Evolutionary conservation across 2,329 filamentous ascomycete genomes (phyloP).

Genomic region (Cadophora sp.): DNA sequence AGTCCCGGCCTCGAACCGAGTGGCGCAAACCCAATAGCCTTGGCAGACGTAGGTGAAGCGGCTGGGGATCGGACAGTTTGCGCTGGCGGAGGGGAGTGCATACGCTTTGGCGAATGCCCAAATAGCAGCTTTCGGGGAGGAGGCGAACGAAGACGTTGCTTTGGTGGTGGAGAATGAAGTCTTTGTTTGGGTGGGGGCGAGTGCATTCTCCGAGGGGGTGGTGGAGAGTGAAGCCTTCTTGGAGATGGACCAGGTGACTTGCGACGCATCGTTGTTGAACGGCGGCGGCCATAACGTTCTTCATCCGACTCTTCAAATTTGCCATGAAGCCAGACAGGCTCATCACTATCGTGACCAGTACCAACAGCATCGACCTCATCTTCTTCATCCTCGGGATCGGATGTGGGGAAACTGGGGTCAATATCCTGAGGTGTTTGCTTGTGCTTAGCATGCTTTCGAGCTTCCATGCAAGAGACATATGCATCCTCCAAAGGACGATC

Average conservation of each 20-base stretch:
- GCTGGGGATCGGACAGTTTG: constrained; percentile 57
- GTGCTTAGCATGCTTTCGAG: constrained; percentile 81
- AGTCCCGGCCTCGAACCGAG: constrained; percentile 68
- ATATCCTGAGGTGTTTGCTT: constrained; percentile 92
- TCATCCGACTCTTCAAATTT: constrained; percentile 73
- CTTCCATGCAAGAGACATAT: constrained; percentile 84
- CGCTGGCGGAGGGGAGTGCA: constrained; percentile 73
- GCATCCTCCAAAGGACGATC: constrained; percentile 93
- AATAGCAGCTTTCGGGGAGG: constrained; percentile 51
- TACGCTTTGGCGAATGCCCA: constrained; percentile 39
- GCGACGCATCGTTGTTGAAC: constrained; percentile 54
- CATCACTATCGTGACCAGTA: constrained; percentile 68
- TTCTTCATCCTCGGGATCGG: constrained; percentile 86
- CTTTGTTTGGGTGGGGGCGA: constrained; percentile 45
- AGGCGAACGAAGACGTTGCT: constrained; percentile 65
- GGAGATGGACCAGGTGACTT: constrained; percentile 62
- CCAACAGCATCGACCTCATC: constrained; percentile 70
- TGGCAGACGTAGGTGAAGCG: constrained; percentile 52
- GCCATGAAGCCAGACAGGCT: constrained; percentile 73
- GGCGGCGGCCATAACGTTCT: constrained; percentile 55
- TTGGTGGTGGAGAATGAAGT: constrained; percentile 47
- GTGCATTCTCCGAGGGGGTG: constrained; percentile 36
- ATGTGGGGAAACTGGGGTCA: constrained; percentile 95
- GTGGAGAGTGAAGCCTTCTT: constrained; percentile 64
- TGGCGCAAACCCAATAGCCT: constrained; percentile 53